A percentile compares a stretch with the other conserved stretches of the same genome.
phyloP scores from a whole-genome alignment of 768 basidiomycete genomes.

The Mrakia hoshinonis region DNA sequence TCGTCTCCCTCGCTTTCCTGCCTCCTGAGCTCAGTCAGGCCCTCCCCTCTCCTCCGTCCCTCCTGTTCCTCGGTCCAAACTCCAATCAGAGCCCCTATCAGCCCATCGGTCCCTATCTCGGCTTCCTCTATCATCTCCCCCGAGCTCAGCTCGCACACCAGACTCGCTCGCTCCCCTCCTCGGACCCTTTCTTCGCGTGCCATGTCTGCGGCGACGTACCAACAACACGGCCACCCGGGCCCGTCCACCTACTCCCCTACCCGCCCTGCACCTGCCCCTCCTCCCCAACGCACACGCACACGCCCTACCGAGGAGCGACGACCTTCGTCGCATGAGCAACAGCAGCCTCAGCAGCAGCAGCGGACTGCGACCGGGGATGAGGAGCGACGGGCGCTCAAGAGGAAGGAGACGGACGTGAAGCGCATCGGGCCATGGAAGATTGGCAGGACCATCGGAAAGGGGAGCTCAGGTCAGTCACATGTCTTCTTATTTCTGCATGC shows the following conservation, averaged over 20 bases:
- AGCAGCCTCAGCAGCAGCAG: slow-evolving; percentile 11
- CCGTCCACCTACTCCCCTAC: slow-evolving; percentile 6
- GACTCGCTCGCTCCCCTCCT: background rate
- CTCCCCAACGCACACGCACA: background rate
- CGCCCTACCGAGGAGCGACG: background rate
- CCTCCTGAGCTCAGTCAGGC: no score
- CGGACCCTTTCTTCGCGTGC: background rate
- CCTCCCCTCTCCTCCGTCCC: no score
- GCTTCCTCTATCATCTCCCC: no score
- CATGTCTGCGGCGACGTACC: background rate
- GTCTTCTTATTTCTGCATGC: background rate
- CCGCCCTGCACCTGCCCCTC: background rate
- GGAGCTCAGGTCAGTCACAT: slow-evolving; percentile 56
- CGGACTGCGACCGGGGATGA: background rate
- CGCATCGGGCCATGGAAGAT: slow-evolving; percentile 72
- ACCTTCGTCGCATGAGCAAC: background rate
- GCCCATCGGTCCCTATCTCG: no score
- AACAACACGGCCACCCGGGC: background rate
- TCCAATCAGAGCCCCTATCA: no score
- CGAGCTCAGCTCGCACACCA: no score
- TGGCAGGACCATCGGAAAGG: slow-evolving; percentile 72
- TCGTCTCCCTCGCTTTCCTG: no score
- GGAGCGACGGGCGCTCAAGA: background rate
- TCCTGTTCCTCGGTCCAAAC: no score
- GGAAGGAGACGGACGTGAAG: slow-evolving; percentile 36